Percentiles rank a stretch among this genome's conserved stretches.
Conservation (phyloP, 2,329 filamentous ascomycete species). For the Myriosclerotinia duriaeana region DNA sequence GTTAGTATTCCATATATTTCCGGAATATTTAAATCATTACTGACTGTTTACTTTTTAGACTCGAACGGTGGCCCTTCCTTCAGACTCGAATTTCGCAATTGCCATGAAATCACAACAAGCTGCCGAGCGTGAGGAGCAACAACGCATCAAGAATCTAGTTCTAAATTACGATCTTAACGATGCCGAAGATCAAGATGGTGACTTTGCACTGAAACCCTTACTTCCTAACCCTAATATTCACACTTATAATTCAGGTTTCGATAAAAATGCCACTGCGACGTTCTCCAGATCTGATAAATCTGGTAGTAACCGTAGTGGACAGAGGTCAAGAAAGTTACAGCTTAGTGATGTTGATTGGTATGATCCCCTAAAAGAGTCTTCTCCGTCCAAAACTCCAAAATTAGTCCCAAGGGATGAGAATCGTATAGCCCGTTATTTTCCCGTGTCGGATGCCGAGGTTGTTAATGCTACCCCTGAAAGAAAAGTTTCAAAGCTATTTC, state of each 20-base stretch:
- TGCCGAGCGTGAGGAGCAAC: conserved; percentile 92
- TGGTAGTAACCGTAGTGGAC: conserved; percentile 56
- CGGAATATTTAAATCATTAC: conserved; percentile 11
- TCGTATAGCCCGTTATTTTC: not conserved
- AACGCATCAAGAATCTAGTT: conserved; percentile 96
- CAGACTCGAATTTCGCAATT: conserved; percentile 90
- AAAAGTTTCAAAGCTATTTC: conserved; percentile 12
- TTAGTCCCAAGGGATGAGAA: conserved; percentile 12
- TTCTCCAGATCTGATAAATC: conserved; percentile 42
- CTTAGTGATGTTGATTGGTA: conserved; percentile 99
- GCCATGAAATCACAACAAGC: conserved; percentile 96
- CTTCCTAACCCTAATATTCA: conserved; percentile 53
- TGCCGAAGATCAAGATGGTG: conserved; percentile 77
- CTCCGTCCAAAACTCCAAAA: conserved; percentile 29
- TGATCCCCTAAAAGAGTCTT: conserved; percentile 40
- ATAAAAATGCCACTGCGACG: conserved; percentile 48
- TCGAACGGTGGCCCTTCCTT: conserved; percentile 82
- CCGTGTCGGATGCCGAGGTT: conserved; percentile 5
- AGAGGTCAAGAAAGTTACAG: conserved; percentile 86
- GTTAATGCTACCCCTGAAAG: conserved; percentile 3
- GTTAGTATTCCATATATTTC: conserved; percentile 46
- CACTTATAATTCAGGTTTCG: conserved; percentile 54
- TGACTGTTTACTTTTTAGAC: conserved; percentile 55
- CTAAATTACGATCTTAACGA: conserved; percentile 94
- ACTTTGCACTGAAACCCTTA: conserved; percentile 48